Base-by-base conservation (phyloP, 148 eudicot species). In the Cornus kousa region DNA sequence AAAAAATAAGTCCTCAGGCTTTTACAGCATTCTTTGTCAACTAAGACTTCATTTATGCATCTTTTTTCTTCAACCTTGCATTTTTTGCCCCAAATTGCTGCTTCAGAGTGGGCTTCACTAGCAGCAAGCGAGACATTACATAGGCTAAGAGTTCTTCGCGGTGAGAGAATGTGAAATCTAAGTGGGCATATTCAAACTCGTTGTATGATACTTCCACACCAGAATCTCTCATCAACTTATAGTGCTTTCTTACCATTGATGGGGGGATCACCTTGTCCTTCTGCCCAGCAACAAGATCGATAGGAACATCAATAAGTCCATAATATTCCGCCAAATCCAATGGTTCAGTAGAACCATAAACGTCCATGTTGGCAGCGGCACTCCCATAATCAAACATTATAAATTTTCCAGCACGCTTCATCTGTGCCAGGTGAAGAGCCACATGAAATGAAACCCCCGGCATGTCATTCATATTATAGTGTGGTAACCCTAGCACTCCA, bases 391-490 rank as follows among this genome's bases (percentile, higher is more conserved):
- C 97, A 40, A 96, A 93, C 99, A 96, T 92, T 72, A 86, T 74
- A 78, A 96, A 96, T 84, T 83, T 94, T 22, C 87, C 87, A 2
- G 87, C 76, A 13, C 87, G 89, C 84, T 90, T 89, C 85, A 96
- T 91, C 87, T 96, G 98, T 0, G 95, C 97, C 80, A 96, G 77
- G 80, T 96, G 99, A 70, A 91, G 95, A 53, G 94, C 97, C 82
- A 96, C 97, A 1, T 79, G 83, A 35, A 93, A 89, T 28, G 98
- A 91, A 62, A 93, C 92, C 53, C 97, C 98, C 1, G 98, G 99
- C 99, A 95, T 95, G 83, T 95, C 97, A 57, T 96, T 92, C 98
- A 96, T 96, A 68, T 96, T 96, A 78, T 93, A 96, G 81, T 96
- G 99, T 0, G 99, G 97, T 67, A 91, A 74, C 17, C 97, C 99